A percentile compares a stretch with the other conserved stretches of the same genome.
phyloP scores from a whole-genome alignment of 768 basidiomycete species.

The Leccinum obscurum region DNA sequence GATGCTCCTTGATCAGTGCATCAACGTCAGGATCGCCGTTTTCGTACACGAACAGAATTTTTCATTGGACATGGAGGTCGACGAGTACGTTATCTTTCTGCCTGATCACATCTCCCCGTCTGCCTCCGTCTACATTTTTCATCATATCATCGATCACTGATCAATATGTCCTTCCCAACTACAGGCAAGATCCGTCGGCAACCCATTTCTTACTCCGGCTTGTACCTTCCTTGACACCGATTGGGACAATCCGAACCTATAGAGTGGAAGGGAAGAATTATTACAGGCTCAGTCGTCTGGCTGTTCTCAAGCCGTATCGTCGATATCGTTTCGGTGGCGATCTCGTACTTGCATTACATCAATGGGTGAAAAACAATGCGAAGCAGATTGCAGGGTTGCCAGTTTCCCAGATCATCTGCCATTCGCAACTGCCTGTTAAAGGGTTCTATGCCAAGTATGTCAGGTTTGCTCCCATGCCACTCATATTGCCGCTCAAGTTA shows the following conservation, averaged over 20 bases:
- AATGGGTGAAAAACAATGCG: slow-evolving; percentile 51
- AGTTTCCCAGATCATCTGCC: slow-evolving; percentile 48
- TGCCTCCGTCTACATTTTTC: slow-evolving; percentile 7
- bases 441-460: slow-evolving; percentile 74
- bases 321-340: slow-evolving; percentile 60
- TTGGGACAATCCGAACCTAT: slow-evolving; percentile 68
- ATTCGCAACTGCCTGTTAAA: slow-evolving; percentile 71
- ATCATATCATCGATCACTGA: slow-evolving; percentile 8
- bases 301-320: slow-evolving; percentile 66
- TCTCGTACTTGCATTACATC: slow-evolving; percentile 63
- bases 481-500: slow-evolving; percentile 12
- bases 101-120: slow-evolving; percentile 10
- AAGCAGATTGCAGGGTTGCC: slow-evolving; percentile 22
- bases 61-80: slow-evolving; percentile 71
- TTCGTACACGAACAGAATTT: slow-evolving; percentile 60
- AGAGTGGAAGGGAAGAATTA: slow-evolving; percentile 40
- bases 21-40: slow-evolving; percentile 52
- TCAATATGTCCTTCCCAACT: slow-evolving; percentile 5
- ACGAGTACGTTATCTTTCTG: slow-evolving; percentile 51
- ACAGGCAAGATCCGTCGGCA: slow-evolving; percentile 61
- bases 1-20: slow-evolving; percentile 63
- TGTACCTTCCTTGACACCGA: slow-evolving; percentile 55
- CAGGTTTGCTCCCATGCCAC: slow-evolving; percentile 11
- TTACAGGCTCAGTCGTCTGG: slow-evolving; percentile 76
- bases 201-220: slow-evolving; percentile 75